Base-by-base conservation (phyloP, 768 basidiomycete species). In the Russula lepida region DNA sequence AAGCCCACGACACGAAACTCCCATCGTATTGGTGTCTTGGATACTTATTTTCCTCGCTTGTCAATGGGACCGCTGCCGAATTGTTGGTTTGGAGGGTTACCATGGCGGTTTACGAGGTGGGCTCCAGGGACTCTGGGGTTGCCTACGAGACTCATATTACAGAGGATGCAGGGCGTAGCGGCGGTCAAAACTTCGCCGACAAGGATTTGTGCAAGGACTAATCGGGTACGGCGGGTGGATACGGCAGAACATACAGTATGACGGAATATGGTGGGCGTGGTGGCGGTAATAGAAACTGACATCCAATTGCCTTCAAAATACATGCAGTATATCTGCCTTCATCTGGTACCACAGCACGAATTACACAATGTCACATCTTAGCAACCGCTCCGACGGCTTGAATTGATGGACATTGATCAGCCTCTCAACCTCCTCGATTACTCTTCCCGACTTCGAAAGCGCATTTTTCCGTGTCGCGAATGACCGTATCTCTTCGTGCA, bases 171-270 rank as follows among this genome's bases (percentile, higher is more conserved):
- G 79, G 81, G 70, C 77, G 85, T 57, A 86, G 85, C n/a, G 56
- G 73, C 25, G 79, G 77, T 1, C 84, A 88, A 52, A 85, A 86
- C 71, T 92, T 91, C 74, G 90, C 89, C 56, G 89, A 85, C 70
- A 86, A 88, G 68, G 89, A 95, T 71, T 77, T 95, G 56, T 95
- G 95, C 71, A 92, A 90, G 58, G 92, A 94, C 72, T 95, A 95
- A 73, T 84, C 87, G 61, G 94, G 92, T 11, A 92, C 92, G 59
- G 72, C 43, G 55, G 79, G 64, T 70, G 75, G 76, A 69, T 71
- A 66, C 66, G 61, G 32, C 68, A 72, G 68, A 69, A 73, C 67
- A n/a, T n/a, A n/a, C n/a, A n/a, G 67, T 72, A 72, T 8, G 74
- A 73, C 21, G 5, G 72, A 70, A 27, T 73, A 71, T 15, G 74